Base-by-base conservation (phyloP, 2,329 filamentous ascomycete species). In the Ceratocystiopsis minuta region DNA sequence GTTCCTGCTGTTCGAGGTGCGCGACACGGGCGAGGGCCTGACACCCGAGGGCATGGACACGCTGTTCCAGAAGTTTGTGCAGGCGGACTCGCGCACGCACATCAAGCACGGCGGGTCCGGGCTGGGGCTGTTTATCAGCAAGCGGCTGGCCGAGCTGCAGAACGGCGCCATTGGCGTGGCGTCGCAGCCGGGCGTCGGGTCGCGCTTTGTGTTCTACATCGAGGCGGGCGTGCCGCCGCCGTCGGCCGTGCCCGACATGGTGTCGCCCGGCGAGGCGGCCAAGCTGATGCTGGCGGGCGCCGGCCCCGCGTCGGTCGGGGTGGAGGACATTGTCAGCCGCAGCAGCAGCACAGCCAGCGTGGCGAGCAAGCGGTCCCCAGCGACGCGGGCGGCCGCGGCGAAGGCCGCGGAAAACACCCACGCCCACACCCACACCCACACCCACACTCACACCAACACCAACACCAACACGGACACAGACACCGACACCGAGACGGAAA, bases 81-180 rank as follows among this genome's bases (percentile, higher is more conserved):
- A 88, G 57, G 80, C 80, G 1, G 83, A 74, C 17, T 78, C 80
- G 2, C 72, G 74, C 39, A 86, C 80, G 0, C 80, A 85, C 49
- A 75, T 84, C 15, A 75, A 83, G 50, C 86, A 88, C 49, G 83
- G 82, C 17, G 83, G 83, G 0, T 82, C 77, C 0, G 83, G 83
- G 0, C 66, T 90, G 1, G 83, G 83, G 0, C 63, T 88, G 0
- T 88, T 86, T 56, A 87, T 88, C 48, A 82, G 77, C 34, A 70
- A 80, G 18, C 73, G 82, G 42, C 65, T 90, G n/a, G 83, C 80
- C 0, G 82, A 88, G 54, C 62, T 88, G 12, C 81, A 87, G 54
- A 80, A 81, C 16, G 83, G 83, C 4, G 76, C 82, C 46, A 86
- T 90, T 38, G 82, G 81, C 2, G 78, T 88, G 6, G 65, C 70